These are phyloP conservation scores for Dysphania ambrosioides DNA, from an alignment of 148 eudicot species.

Conservation along the genomic window DNA sequence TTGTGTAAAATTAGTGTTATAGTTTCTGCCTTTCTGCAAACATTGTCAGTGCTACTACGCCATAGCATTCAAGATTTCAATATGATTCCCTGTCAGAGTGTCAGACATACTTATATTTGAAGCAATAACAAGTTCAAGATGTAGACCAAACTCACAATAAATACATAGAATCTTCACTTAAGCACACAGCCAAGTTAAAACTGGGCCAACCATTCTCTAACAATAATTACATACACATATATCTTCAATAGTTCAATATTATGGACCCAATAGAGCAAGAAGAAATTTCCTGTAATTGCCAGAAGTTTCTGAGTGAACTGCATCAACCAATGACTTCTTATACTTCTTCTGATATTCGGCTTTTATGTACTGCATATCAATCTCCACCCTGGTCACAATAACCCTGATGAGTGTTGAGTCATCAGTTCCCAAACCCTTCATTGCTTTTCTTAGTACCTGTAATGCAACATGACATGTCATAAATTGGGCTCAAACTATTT, in stretches of 20 bases:
- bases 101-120: too few species aligned
- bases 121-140: too few species aligned
- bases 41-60: too few species aligned
- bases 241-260: slow-evolving; percentile 25
- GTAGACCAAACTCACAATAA: too few species aligned
- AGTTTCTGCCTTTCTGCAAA: too few species aligned
- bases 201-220: too few species aligned
- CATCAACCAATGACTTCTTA: slow-evolving; percentile 64
- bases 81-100: too few species aligned
- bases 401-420: slow-evolving; percentile 62
- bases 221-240: slow-evolving; percentile 1
- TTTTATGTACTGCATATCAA: slow-evolving; percentile 82
- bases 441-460: slow-evolving; percentile 67
- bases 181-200: too few species aligned
- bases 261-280: slow-evolving; percentile 70
- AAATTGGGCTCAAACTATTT: not conserved
- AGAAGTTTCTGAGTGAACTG: slow-evolving; percentile 77
- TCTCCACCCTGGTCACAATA: slow-evolving; percentile 72
- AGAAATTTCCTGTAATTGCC: slow-evolving; percentile 67
- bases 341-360: slow-evolving; percentile 64
- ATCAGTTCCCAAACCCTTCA: slow-evolving; percentile 86
- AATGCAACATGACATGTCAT: not conserved
- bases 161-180: too few species aligned
- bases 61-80: too few species aligned
- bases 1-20: too few species aligned